Base-by-base conservation (phyloP, 2,329 filamentous ascomycete genomes). In the Apiospora aurea region DNA sequence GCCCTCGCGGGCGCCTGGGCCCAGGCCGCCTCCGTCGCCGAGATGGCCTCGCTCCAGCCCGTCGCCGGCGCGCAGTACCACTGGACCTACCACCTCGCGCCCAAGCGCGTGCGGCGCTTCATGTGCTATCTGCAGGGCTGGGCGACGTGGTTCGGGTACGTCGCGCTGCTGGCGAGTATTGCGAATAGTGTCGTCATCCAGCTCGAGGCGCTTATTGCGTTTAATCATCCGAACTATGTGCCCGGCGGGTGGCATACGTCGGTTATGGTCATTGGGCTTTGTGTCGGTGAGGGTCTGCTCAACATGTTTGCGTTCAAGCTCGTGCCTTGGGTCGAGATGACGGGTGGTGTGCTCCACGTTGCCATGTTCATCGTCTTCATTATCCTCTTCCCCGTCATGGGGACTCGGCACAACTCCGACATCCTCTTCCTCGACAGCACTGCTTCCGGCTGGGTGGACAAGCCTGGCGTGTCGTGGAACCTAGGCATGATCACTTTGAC, bases 1-100 rank as follows among this genome's bases (percentile, higher is more conserved):
- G 70, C 71, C 8, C 53, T 71, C 18, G 57, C 68, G 16, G 72
- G 72, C 16, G 70, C 67, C 10, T 67, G 71, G 44, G 51, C 29
- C 18, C 72, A 73, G 67, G 67, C 72, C 24, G 57, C 72, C 3
- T 71, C 70, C 8, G 66, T 73, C n/a, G 72, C 70, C 34, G 72
- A 73, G 67, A 69, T 73, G 51, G 67, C 72, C 2, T 71, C 70
- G 11, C 70, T 73, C 6, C 70, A 70, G 47, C 72, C 72, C 16
- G 69, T 73, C 14, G 72, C 72, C 43, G 72, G 72, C 44, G 72
- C 72, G 8, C 72, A 73, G 29, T 73, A 73, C 26, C 69, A 71
- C 26, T 73, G 72, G 72, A 73, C 72, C 1, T 71, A 73, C 29
- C 64, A 68, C 29, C 71, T 71, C 26, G 51, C 71, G 5, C 71